Base-by-base conservation (phyloP, 495 filamentous ascomycete species). In the Talaromyces adpressus region DNA sequence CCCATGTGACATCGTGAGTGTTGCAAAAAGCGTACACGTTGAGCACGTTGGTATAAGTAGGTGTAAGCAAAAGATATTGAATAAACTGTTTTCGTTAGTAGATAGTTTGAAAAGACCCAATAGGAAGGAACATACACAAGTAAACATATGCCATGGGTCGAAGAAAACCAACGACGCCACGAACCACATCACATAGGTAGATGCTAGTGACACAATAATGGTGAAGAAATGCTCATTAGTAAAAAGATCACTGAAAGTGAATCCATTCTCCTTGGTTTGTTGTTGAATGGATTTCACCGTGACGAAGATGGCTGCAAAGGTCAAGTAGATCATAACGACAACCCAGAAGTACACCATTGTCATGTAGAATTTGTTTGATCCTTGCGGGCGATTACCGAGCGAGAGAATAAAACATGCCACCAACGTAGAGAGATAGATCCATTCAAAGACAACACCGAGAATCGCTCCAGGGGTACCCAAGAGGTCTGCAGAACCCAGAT, bases 61-160 rank as follows among this genome's bases (percentile, higher is more conserved):
- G 93, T 0, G 93, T 96, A 57, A 99, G 84, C 41, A 98, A 85
- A 63, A 99, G 87, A 73, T 99, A 99, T 85, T 99, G 95, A 56
- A 97, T 78, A 75, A 97, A 92, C 82, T 85, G 64, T 39, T 47
- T 11, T 30, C 34, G 30, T 2, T 14, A 56, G 61, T 18, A 22
- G 61, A 72, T 67, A 70, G 65, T 8, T 54, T 47, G 18, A 54
- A 41, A 53, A 32, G 57, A 51, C 22, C 9, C 18, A 11, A 22
- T n/a, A 27, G 29, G 32, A 30, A 20, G 1, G 27, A 39, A 76
- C 78, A 69, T 73, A 84, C 82, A 36, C 85, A 91, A 29, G 94
- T 98, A 77, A 97, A 84, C 91, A 99, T 96, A 75, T 99, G 95
- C 93, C 93, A 99, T 2, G 95, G 95, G 72, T 99, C 95, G 75